phyloP scores from a whole-genome alignment of 345 rosid species.

The Aethionema arabicum region DNA sequence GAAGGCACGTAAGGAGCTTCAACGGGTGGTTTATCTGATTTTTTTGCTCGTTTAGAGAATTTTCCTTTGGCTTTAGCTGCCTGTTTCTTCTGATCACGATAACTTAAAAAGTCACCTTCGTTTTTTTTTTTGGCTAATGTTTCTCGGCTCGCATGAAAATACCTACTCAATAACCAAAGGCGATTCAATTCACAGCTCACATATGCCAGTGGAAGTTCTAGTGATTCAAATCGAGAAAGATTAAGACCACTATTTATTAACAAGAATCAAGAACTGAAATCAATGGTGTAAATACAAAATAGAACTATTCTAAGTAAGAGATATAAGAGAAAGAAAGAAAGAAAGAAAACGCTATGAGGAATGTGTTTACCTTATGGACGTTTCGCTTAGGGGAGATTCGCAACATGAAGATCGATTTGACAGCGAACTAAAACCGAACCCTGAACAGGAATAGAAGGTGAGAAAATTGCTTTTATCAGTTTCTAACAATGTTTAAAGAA shows the following conservation, averaged over 20 bases:
- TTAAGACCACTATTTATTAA: background rate
- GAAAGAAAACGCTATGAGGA: background rate
- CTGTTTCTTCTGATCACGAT: slow-evolving; percentile 45
- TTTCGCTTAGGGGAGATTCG: slow-evolving; percentile 18
- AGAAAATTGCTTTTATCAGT: background rate
- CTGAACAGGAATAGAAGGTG: slow-evolving; percentile 13
- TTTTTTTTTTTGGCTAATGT: slow-evolving; percentile 47
- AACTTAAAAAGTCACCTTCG: slow-evolving; percentile 53
- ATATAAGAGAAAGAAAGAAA: background rate
- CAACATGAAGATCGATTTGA: slow-evolving; percentile 17
- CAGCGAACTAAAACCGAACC: slow-evolving; percentile 24
- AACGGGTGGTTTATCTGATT: slow-evolving; percentile 52
- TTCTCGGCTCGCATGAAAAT: slow-evolving; percentile 57
- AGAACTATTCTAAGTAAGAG: background rate
- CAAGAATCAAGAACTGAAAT: background rate
- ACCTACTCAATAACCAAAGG: slow-evolving; percentile 42
- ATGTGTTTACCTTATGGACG: slow-evolving; percentile 33
- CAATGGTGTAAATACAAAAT: background rate
- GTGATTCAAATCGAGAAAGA: background rate
- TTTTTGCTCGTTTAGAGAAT: slow-evolving; percentile 52
- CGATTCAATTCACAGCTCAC: background rate
- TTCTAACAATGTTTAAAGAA: background rate
- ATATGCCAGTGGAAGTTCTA: slow-evolving; percentile 11
- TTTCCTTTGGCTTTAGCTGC: slow-evolving; percentile 46
- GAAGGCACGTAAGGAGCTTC: slow-evolving; percentile 80